These are phyloP conservation scores for Fusarium transvaalense DNA, from an alignment of 2,329 filamentous ascomycete genomes.

Conservation along the genomic window DNA sequence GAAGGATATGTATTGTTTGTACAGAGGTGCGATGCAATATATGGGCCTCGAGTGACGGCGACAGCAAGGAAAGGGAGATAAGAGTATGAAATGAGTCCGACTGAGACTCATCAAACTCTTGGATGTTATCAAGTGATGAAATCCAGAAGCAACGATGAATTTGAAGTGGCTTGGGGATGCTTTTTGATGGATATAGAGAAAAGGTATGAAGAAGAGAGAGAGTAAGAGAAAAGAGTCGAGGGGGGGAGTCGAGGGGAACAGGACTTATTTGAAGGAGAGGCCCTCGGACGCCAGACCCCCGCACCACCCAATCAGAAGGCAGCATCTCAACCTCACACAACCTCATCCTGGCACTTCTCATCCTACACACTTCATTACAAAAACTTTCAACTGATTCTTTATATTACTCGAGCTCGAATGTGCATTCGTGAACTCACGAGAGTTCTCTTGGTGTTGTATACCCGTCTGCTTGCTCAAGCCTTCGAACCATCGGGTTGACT, in stretches of 20 bases:
- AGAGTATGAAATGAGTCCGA: conserved; percentile 19
- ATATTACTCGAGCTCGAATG: background rate
- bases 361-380: conserved; percentile 8
- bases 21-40: background rate
- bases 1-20: background rate
- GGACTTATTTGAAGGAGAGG: conserved; percentile 43
- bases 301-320: conserved; percentile 38
- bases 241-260: conserved; percentile 37
- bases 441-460: background rate
- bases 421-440: background rate
- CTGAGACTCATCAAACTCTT: conserved; percentile 13
- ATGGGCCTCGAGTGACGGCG: conserved; percentile 5
- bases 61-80: conserved; percentile 13
- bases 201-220: conserved; percentile 37
- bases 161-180: conserved; percentile 13
- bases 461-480: background rate
- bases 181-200: conserved; percentile 34
- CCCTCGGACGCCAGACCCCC: conserved; percentile 24
- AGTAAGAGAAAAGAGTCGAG: conserved; percentile 21
- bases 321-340: conserved; percentile 40
- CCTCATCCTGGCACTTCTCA: conserved; percentile 36
- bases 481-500: background rate
- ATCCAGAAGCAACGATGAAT: conserved; percentile 12
- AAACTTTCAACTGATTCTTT: background rate
- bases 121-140: conserved; percentile 33